phyloP scores from a whole-genome alignment of 1,284 basidiomycete genomes.

The Apiotrichum sp. region DNA sequence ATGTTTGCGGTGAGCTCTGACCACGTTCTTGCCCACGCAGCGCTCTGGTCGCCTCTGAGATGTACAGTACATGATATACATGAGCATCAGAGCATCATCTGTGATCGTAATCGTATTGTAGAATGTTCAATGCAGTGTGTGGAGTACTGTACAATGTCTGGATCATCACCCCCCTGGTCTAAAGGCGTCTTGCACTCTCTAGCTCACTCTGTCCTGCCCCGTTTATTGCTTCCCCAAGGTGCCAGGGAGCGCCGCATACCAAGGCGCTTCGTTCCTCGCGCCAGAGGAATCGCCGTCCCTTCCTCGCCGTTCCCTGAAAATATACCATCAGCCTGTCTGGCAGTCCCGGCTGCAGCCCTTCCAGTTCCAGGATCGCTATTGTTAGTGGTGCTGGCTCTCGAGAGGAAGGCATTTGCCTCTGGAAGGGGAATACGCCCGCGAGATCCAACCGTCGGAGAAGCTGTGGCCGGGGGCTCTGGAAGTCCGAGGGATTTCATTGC shows the following conservation, averaged over 20 bases:
- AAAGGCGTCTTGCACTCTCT: not conserved
- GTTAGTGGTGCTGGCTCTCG: not conserved
- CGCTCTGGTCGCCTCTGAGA: too few relatives aligned
- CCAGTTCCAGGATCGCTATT: not conserved
- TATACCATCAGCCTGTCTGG: not conserved
- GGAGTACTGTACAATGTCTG: too few relatives aligned
- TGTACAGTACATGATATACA: too few relatives aligned
- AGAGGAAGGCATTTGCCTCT: not conserved
- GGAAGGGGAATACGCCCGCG: not conserved
- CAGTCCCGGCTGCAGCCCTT: not conserved
- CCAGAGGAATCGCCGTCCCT: conserved; percentile 11
- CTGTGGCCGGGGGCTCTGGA: not conserved
- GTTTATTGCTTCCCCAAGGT: conserved; percentile 33
- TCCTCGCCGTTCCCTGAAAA: not conserved
- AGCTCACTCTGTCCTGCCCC: not conserved
- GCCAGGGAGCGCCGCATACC: conserved; percentile 42
- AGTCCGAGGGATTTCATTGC: conserved; percentile 26
- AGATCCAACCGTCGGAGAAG: too few relatives aligned
- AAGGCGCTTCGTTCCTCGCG: conserved; percentile 37
- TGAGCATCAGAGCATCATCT: too few relatives aligned
- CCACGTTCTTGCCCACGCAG: too few relatives aligned
- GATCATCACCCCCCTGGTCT: not conserved
- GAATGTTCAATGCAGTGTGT: too few relatives aligned
- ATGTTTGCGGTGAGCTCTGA: too few relatives aligned
- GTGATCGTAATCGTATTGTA: too few relatives aligned